Evolutionary conservation across 805 yeast species (phyloP), one percentile per base, ranked within the genome.

Genomic region (Phaffomyces thermotolerans): DNA sequence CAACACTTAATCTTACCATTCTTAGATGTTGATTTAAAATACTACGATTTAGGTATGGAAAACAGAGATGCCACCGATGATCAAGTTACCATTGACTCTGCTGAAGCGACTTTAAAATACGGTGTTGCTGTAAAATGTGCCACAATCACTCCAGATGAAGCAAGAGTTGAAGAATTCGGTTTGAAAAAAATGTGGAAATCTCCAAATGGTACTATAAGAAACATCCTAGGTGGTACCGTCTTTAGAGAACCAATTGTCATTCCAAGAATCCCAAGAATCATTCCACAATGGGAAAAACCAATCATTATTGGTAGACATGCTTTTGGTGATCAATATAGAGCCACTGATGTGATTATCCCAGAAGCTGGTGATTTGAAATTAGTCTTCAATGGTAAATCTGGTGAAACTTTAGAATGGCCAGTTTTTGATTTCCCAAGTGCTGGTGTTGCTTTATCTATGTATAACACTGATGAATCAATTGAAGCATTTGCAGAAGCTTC

Each of bases 301-400:
- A 91, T 91, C 63, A 84, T 90, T 59, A 91, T 91, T 64, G 98
- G 98, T 43, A 86, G 98, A 72, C 98, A 91, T 57, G 98, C 97
- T 24, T 87, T 78, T 63, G 98, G 97, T 51, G 98, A 91, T 65
- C 98, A 91, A 69, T 91, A 91, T 73, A 84, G 83, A 69, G 95
- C 96, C 51, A 85, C 95, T 39, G 96, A 91, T 63, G 67, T 83
- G 43, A 80, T 88, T 14, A 70, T 90, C 34, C 85, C 89, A 37
- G 76, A 76, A 44, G 82, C 91, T 33, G 98, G 98, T 49, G 75
- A 76, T 51, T 71, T 91, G 59, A 81, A 81, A 62, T 68, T 91
- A 42, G 84, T 78, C 9, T 91, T 77, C 75, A 82, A 79, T 48
- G 90, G 95, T 42, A 67, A 65, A 38, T 60, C 78, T 51, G 89